phyloP scores from a whole-genome alignment of 495 filamentous ascomycete genomes.

The Penicillium manginii region DNA sequence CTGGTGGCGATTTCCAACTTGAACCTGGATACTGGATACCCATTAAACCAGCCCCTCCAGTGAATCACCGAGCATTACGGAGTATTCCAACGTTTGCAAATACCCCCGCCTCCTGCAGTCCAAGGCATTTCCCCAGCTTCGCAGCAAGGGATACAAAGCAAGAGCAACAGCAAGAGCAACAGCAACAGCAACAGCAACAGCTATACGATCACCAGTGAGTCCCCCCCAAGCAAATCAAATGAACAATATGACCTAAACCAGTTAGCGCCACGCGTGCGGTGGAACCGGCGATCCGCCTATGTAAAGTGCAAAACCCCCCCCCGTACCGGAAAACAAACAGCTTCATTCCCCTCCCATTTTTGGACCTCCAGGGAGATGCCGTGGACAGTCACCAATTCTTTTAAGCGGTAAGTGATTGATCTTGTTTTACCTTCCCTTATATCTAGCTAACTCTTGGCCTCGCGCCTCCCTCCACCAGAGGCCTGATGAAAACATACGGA shows the following conservation, averaged over 20 bases:
- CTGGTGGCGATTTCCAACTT: background rate
- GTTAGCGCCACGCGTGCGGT: conserved; percentile 38
- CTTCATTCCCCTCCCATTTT: conserved; percentile 17
- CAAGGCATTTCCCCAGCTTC: background rate
- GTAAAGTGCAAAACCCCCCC: conserved; percentile 27
- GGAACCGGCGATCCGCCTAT: conserved; percentile 31
- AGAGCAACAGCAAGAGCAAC: too few relatives aligned
- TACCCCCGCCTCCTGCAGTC: background rate
- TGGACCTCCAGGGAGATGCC: conserved; percentile 48
- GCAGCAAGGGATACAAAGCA: conserved; percentile 25
- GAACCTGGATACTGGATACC: too few relatives aligned
- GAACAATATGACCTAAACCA: conserved; percentile 40
- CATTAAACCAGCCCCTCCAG: background rate
- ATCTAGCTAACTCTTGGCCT: background rate
- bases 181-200: too few relatives aligned
- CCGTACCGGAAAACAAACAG: conserved; percentile 21
- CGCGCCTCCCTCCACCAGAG: conserved; percentile 28
- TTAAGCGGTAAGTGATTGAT: conserved; percentile 49
- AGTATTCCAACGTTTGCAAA: too few relatives aligned
- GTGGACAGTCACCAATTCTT: conserved; percentile 62
- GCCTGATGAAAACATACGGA: conserved; percentile 58
- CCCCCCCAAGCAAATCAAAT: too few relatives aligned
- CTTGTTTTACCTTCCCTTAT: background rate
- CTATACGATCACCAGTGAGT: background rate
- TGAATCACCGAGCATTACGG: background rate